Base-by-base conservation (phyloP, 1,284 basidiomycete genomes). In the Microbotryum scabiosae region DNA sequence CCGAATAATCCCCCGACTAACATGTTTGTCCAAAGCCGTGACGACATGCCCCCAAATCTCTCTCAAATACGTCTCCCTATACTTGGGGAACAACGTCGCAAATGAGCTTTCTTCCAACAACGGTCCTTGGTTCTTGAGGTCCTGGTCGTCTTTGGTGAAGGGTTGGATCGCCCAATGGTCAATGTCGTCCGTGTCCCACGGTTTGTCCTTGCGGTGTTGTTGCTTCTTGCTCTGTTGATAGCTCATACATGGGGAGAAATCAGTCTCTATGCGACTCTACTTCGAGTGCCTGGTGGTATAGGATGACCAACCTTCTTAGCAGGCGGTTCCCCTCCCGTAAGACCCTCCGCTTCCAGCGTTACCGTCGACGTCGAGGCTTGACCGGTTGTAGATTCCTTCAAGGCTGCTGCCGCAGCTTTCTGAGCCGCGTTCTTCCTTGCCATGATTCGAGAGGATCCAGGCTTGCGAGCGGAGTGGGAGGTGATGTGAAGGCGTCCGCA, bases 131-230 rank as follows among this genome's bases (percentile, higher is more conserved):
- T 89, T 90, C 94, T 94, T 97, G 45, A 63, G 62, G 51, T 53
- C 44, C 45, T 63, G 55, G n/a, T 48, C 52, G 7, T 41, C 51
- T 47, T 62, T 56, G 32, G 57, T 30, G 36, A 63, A 64, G 10
- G 63, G 62, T 32, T 59, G 54, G 28, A 69, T 57, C 8, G 59
- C 88, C 85, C 76, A 93, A 87, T 97, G 94, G 80, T 98, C 90
- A 75, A 97, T 91, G 71, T 97, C 91, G 74, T 97, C 93, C 51
- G 92, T 96, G 76, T 98, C 94, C 96, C 94, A 98, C 71, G 90
- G 91, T 78, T 94, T 94, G 16, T 93, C 90, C 75, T 93, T 93
- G 68, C 90, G 81, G 75, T 90, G 85, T 52, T 82, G 79, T 78
- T 90, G 92, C 78, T 90, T 90, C 76, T 91, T 91, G 23, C 25